Evolutionary conservation across 352 stramenopile species (phyloP), one percentile per base, ranked within the genome.

Genomic region (Phytopythium oedochilum): DNA sequence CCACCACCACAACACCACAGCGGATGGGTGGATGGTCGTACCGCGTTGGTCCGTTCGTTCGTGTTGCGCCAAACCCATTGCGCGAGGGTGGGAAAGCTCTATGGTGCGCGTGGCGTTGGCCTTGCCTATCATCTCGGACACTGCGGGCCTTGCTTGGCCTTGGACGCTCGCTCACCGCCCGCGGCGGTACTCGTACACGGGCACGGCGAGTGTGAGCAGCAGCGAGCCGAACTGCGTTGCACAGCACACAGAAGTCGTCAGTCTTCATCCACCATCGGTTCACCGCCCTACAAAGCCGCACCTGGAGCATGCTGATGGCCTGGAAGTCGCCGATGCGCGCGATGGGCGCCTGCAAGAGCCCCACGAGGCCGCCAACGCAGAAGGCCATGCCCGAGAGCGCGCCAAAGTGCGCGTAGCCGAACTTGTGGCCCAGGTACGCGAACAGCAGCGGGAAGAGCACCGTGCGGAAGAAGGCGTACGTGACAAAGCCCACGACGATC

Each of bases 381-480:
- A 95, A 94, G 7, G 78, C 71, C 34, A 92, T 84, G 15, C 88
- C 88, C 25, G 76, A 79, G 29, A 95, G 63, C 25, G 88, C 75
- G 15, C 87, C 87, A 62, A 89, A 95, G 64, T 95, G 86, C 52
- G 83, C 74, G 66, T 94, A 95, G 26, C 87, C 87, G 35, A 96
- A 86, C 43, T 68, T 73, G 44, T 89, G 71, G 15, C 83, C 83
- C 22, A 96, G 50, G 28, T 86, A 91, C 44, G 82, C 78, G 59
- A 96, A 96, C 45, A 92, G 70, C 56, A 93, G 66, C 31, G 85
- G 75, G 54, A 89, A 96, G 26, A 95, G 69, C 66, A 91, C 88
- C 47, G 84, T 83, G 42, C 87, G 71, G 57, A 92, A 96, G 29
- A 95, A 70, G 5, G 81, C 71, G 61, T 96, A 95, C 4, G 75